A percentile compares a stretch with the other conserved stretches of the same genome.
Conservation (phyloP, 2,329 filamentous ascomycete species). For the Lasiodiplodia citricola region DNA sequence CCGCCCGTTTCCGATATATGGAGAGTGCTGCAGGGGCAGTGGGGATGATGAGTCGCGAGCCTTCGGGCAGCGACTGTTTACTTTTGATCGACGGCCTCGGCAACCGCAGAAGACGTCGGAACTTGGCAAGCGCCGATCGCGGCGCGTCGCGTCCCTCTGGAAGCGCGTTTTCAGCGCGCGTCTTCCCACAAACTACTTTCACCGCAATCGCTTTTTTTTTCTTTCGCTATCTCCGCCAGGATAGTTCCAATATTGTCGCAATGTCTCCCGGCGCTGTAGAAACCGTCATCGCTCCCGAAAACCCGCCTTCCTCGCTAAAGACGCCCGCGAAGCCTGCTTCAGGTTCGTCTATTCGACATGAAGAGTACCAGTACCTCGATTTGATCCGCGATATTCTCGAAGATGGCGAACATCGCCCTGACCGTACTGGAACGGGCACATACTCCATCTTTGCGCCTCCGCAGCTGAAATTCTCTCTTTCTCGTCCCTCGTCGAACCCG, state of each 20-base stretch:
- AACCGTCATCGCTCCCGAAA: slow-evolving; percentile 29
- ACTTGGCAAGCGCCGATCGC: slow-evolving; percentile 10
- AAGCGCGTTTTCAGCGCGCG: slow-evolving; percentile 6
- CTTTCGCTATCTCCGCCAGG: background rate
- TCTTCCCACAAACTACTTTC: background rate
- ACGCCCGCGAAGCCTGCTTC: slow-evolving; percentile 1
- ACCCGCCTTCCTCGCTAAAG: slow-evolving; percentile 29
- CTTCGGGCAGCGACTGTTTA: slow-evolving; percentile 1
- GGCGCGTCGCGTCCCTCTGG: slow-evolving; percentile 19
- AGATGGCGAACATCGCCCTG: slow-evolving; percentile 84
- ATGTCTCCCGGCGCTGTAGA: slow-evolving; percentile 15
- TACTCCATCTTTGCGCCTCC: slow-evolving; percentile 85
- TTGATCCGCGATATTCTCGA: slow-evolving; percentile 84
- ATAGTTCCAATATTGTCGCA: background rate
- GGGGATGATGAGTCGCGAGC: slow-evolving; percentile 15
- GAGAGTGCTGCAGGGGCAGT: slow-evolving; percentile 10
- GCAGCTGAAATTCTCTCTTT: slow-evolving; percentile 85
- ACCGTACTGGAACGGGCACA: slow-evolving; percentile 93
- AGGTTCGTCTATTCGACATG: slow-evolving; percentile 57
- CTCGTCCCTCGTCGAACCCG: slow-evolving; percentile 55
- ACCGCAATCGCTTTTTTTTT: background rate
- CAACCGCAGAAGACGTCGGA: slow-evolving; percentile 3
- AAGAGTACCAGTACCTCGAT: slow-evolving; percentile 93
- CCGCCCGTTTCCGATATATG: slow-evolving; percentile 13
- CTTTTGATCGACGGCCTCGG: slow-evolving; percentile 18